Evolutionary conservation across 768 basidiomycete species (phyloP), one percentile per base, ranked within the genome.

Genomic region (Boletus reticulatus): DNA sequence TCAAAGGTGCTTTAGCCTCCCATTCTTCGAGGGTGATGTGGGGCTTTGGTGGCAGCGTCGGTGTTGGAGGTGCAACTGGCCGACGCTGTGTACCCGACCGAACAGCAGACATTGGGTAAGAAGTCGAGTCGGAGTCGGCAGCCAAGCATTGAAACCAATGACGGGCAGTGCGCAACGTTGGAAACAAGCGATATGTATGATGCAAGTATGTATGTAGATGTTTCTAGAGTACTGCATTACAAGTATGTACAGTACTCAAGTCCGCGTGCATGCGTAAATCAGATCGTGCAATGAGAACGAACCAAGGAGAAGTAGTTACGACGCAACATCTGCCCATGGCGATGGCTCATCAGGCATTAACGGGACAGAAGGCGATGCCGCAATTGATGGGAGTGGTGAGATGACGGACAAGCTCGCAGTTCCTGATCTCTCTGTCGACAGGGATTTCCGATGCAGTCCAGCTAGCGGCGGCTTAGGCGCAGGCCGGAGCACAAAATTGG

Each of bases 1-100:
- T 79, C 31, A 98, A 71, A 3, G 92, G 91, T 0, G 93, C 84
- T 61, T 83, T 88, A 0, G 83, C 71, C 62, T 97, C 94, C 95
- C 95, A 98, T 74, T 96, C 92, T 67, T 97, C 94, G 4, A 96
- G 76, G 41, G 77, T 86, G 36, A 92, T 76, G 1, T 75, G 74
- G 1, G 74, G 66, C 63, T 78, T 84, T 10, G 73, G 58, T n/a
- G 69, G 73, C 31, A 69, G 57, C 31, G 62, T 50, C 36, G 64
- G 66, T 43, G 67, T 59, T 24, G 64, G 47, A 47, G 71, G 53
- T 44, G 64, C 56, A 56, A 50, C 62, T n/a, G 60, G 61, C 52
- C 72, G 72, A 22, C 70, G 70, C 4, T 57, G 69, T 48, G 58
- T 8, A 31, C 24, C 48, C 34, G 66, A 45, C 50, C 68, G 62